phyloP scores from a whole-genome alignment of 2,329 filamentous ascomycete species.

The Teratosphaeria nubilosa region DNA sequence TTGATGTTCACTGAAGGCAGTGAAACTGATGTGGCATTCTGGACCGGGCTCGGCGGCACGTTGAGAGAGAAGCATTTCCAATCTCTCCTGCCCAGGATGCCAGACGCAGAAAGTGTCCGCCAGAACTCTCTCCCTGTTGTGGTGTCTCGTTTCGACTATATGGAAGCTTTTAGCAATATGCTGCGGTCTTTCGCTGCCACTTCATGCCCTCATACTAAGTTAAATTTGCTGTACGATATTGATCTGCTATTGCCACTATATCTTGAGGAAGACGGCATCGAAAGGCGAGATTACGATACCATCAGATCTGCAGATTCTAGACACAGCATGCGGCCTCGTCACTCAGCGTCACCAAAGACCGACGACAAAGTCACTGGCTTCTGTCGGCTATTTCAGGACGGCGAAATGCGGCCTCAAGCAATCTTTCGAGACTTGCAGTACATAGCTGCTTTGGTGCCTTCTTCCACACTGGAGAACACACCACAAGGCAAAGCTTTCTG shows the following conservation, averaged over 20 bases:
- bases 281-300: not conserved
- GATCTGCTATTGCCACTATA: conserved; percentile 49
- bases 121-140: not conserved
- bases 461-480: conserved; percentile 46
- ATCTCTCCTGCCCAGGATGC: not conserved
- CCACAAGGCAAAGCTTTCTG: conserved; percentile 67
- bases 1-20: conserved; percentile 80
- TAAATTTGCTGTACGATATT: conserved; percentile 73
- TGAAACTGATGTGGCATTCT: conserved; percentile 86
- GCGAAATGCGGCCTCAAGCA: conserved; percentile 35
- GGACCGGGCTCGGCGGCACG: conserved; percentile 44
- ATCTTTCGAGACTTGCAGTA: conserved; percentile 42
- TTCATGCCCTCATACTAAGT: conserved; percentile 76
- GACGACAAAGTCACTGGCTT: conserved; percentile 5
- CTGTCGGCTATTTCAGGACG: conserved; percentile 31
- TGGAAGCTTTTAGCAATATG: conserved; percentile 66
- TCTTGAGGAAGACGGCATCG: not conserved
- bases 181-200: conserved; percentile 81
- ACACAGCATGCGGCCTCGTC: conserved; percentile 11
- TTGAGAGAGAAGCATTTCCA: conserved; percentile 16
- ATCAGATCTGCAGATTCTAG: not conserved
- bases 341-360: conserved; percentile 29
- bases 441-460: conserved; percentile 52
- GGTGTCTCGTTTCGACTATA: conserved; percentile 43
- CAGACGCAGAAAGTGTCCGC: not conserved